These are phyloP conservation scores for Pythium coloratum DNA, from an alignment of 352 stramenopile genomes.

Conservation along the genomic window DNA sequence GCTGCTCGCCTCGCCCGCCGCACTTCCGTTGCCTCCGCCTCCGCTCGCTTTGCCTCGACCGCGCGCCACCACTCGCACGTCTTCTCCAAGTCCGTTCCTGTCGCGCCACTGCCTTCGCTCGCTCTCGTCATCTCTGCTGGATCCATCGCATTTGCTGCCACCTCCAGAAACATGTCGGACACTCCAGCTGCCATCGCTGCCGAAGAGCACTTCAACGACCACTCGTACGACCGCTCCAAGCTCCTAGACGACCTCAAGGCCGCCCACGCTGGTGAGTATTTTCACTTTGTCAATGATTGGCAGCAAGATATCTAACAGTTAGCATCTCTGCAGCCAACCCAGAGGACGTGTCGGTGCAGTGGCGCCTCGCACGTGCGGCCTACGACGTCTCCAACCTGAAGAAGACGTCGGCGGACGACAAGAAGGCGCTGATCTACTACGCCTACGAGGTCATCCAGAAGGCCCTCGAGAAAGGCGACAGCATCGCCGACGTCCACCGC, in stretches of 20 bases:
- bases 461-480: slow-evolving; percentile 29
- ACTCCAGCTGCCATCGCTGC: slow-evolving; percentile 63
- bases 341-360: slow-evolving; percentile 34
- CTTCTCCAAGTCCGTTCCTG: not conserved
- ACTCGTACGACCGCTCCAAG: slow-evolving; percentile 65
- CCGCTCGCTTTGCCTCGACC: slow-evolving; percentile 18
- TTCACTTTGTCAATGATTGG: not conserved
- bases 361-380: slow-evolving; percentile 35
- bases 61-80: slow-evolving; percentile 1
- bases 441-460: slow-evolving; percentile 60
- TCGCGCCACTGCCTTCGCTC: slow-evolving; percentile 6
- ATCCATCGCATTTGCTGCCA: slow-evolving; percentile 23
- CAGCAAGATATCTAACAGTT: not conserved
- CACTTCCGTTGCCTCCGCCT: not conserved
- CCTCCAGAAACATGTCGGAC: slow-evolving; percentile 44
- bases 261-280: slow-evolving; percentile 14
- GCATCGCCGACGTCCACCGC: slow-evolving; percentile 70
- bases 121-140: slow-evolving; percentile 17
- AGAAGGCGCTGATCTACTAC: slow-evolving; percentile 44
- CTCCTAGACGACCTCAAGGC: slow-evolving; percentile 62
- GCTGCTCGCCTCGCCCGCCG: slow-evolving; percentile 16
- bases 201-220: slow-evolving; percentile 83
- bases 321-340: slow-evolving; percentile 20
- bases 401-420: slow-evolving; percentile 32
- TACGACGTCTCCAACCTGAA: slow-evolving; percentile 39